Base-by-base conservation (phyloP, 768 basidiomycete species). In the Trametopsis cervina region DNA sequence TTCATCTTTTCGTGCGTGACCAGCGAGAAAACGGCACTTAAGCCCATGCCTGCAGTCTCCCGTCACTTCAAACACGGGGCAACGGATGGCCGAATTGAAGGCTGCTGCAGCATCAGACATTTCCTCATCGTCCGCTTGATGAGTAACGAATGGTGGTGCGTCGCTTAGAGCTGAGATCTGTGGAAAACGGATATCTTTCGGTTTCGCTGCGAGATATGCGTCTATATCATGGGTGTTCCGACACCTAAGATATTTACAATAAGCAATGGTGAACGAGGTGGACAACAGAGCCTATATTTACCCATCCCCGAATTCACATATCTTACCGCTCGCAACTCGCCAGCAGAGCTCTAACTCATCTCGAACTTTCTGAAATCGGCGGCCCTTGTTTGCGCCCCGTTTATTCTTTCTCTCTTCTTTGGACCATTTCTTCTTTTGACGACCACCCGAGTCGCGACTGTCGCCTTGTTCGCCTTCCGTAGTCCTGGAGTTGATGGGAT, bases 1-100 rank as follows among this genome's bases (percentile, higher is more conserved):
- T 13, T 71, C 72, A 25, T 74, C 69, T 27, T 67, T 65, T 15
- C 60, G 66, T 10, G 85, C 67, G 63, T 99, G 95, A 2, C 78
- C 83, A 11, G 85, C 84, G 4, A 96, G 75, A 66, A 87, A 96
- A 2, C 96, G 81, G 62, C 96, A 99, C 63, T 92, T 90, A 64
- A 88, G 83, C 10, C 93, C 96, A 57, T 78, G 80, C 44, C 78
- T 77, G 68, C 92, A 96, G 54, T 81, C 77, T 1, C 91, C 92
- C 15, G 73, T 72, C 53, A 80, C 78, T 13, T 69, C 65, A 57
- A 77, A 88, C 2, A 85, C 69, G 0, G 89, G 88, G 59, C 90
- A 94, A 2, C 58, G 60, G 0, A 76, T 76, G 13, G 66, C 60
- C 15, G 62, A 46, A 60, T 79, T 75, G 22, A 81, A 45, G 4